Base-by-base conservation (phyloP, 1,284 basidiomycete genomes). In the Xanthoconium separans region DNA sequence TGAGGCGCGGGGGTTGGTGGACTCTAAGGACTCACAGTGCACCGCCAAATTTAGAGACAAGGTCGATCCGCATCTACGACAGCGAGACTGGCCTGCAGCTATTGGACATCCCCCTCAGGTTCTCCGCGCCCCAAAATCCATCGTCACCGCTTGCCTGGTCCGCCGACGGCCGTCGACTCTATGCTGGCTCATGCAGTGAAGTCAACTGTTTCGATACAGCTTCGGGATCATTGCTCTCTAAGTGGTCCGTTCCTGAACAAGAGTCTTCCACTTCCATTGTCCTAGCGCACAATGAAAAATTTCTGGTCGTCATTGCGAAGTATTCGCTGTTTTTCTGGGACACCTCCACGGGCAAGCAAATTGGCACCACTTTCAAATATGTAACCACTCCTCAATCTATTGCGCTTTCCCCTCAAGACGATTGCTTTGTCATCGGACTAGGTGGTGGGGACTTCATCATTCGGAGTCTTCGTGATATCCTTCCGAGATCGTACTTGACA, bases 151-250 rank as follows among this genome's bases (percentile, higher is more conserved):
- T 43, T 18, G 39, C 47, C 6, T 56, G 52, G 54, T 55, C 47
- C 0, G 18, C 30, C 2, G 55, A 51, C 15, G 48, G 54, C 16
- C 9, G 15, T 15, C 44, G 34, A 22, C 24, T 57, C 2, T 51
- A 40, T 31, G 36, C 41, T 24, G 48, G 20, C 15, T 22, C 54
- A 11, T n/a, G 1, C 13, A 20, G 22, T 3, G 27, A 31, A 37
- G 27, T 6, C n/a, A 44, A 50, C 12, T 11, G 24, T 42, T 57
- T 56, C 29, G 50, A 57, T 7, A 30, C 31, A 1, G 45, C 16
- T 3, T 48, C 45, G 1, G 54, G 54, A n/a, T 9, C 18, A 11
- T 10, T 47, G 27, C 41, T 53, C 20, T 33, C 12, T 4, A 18
- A 20, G 29, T 54, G 54, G 50, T 0, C 33, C 5, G 2, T 49